phyloP scores from a whole-genome alignment of 768 basidiomycete species.

The Amanita phalloides region DNA sequence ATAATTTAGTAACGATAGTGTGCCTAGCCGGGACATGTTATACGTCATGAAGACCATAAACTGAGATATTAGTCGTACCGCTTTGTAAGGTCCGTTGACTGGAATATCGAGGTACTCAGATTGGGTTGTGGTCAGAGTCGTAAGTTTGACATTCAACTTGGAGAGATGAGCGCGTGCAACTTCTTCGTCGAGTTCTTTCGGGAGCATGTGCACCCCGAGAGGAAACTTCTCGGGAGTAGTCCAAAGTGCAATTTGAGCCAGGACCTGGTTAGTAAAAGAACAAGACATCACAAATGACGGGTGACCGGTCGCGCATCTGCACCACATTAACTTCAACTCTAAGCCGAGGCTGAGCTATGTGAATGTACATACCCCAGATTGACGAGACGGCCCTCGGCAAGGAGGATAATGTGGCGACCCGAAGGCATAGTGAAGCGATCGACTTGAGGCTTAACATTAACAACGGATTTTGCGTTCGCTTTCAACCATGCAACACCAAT shows the following conservation, averaged over 20 bases:
- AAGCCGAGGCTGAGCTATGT: not conserved
- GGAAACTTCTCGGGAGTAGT: slow-evolving; percentile 87
- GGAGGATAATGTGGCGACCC: slow-evolving; percentile 93
- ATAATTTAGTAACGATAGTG: slow-evolving; percentile 2
- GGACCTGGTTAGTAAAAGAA: slow-evolving; percentile 97
- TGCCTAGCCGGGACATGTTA: slow-evolving; percentile 5
- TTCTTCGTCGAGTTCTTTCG: slow-evolving; percentile 98
- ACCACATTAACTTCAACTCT: slow-evolving; percentile 4
- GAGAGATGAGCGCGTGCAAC: slow-evolving; percentile 93
- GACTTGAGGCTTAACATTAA: slow-evolving; percentile 98
- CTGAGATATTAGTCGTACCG: slow-evolving; percentile 18
- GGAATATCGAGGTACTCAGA: slow-evolving; percentile 90
- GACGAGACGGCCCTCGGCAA: slow-evolving; percentile 97
- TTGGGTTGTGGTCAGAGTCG: slow-evolving; percentile 60
- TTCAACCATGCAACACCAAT: slow-evolving; percentile 99
- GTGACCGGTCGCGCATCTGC: slow-evolving; percentile 91
- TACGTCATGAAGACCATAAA: slow-evolving; percentile 3
- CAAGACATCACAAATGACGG: slow-evolving; percentile 99
- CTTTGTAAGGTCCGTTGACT: slow-evolving; percentile 58
- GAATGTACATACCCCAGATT: slow-evolving; percentile 71
- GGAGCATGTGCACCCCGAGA: slow-evolving; percentile 96
- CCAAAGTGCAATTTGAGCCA: slow-evolving; percentile 98
- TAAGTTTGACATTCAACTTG: slow-evolving; percentile 91
- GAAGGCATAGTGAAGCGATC: slow-evolving; percentile 91
- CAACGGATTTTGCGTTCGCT: slow-evolving; percentile 68